phyloP scores from a whole-genome alignment of 331 rosid genomes.

The Spiraea crenata region DNA sequence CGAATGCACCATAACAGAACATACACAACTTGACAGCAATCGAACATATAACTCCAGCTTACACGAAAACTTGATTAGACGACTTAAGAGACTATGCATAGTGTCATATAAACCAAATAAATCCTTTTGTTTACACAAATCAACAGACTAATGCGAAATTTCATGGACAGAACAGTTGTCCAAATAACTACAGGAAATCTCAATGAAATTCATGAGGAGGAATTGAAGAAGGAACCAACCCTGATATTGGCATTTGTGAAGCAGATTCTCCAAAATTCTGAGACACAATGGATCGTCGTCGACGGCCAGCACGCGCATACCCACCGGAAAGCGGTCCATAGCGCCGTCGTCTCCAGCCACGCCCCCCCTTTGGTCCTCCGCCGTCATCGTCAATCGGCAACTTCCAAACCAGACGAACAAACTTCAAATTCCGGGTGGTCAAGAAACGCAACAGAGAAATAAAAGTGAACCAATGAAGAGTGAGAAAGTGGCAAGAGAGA shows the following conservation, averaged over 20 bases:
- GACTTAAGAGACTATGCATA: neutral
- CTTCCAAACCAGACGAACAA: conserved; percentile 28
- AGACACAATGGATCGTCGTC: conserved; percentile 84
- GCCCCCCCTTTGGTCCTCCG: conserved; percentile 47
- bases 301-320: conserved; percentile 89
- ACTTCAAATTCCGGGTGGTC: conserved; percentile 13
- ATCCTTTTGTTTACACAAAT: neutral
- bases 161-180: neutral
- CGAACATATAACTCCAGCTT: neutral
- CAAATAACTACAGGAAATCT: neutral
- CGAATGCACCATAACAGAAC: neutral
- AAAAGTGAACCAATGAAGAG: conserved; percentile 1
- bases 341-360: conserved; percentile 29
- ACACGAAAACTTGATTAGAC: neutral
- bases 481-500: conserved; percentile 4
- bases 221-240: conserved; percentile 41
- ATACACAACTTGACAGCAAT: neutral
- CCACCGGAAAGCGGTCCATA: conserved; percentile 64
- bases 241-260: conserved; percentile 75
- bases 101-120: neutral
- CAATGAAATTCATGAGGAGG: neutral
- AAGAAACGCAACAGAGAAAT: conserved; percentile 18
- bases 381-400: conserved; percentile 43
- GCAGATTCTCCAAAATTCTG: conserved; percentile 60
- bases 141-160: neutral